Evolutionary conservation across 805 yeast species (phyloP), one percentile per base, ranked within the genome.

Genomic region (Monosporozyma aerobia): DNA sequence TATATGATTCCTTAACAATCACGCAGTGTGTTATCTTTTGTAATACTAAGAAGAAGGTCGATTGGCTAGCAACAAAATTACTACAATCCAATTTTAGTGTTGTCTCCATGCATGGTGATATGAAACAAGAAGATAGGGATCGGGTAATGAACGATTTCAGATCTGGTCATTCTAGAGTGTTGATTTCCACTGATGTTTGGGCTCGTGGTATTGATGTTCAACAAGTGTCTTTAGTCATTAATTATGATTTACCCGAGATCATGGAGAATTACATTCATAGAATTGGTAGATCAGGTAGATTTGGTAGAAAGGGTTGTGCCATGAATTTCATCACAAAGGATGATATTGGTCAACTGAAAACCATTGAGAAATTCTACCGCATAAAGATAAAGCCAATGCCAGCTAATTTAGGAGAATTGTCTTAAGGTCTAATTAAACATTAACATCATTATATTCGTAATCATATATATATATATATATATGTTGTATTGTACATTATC

Each of bases 201-300:
- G 97, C 98, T 40, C 83, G 98, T 74, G 98, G 98, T 73, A 90
- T 90, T 60, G 98, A 90, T 75, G 97, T 90, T 51, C 98, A 90
- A 76, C 98, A 90, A 75, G 96, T 90, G 53, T 89, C 96, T 33
- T 78, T 92, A 61, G 98, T 90, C 58, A 87, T 90, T 60, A 90
- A 90, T 78, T 90, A 89, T 75, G 98, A 90, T 72, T 74, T 90
- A 63, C 97, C 97, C 45, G 77, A 81, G 60, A 86, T 85, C 76
- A 82, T 86, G 71, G 97, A 90, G 73, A 90, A 88, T 77, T 92
- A 94, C 72, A 86, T 92, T 65, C 99, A 92, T 76, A 82, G 99
- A 76, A 95, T 92, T 65, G 99, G 99, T 72, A 83, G 99, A 76
- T 88, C 95, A 63, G 99, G 99, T 67, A 84, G 99, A 73, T 92